These are phyloP conservation scores for Diaporthe australafricana DNA, from an alignment of 2,329 filamentous ascomycete species.

Conservation along the genomic window DNA sequence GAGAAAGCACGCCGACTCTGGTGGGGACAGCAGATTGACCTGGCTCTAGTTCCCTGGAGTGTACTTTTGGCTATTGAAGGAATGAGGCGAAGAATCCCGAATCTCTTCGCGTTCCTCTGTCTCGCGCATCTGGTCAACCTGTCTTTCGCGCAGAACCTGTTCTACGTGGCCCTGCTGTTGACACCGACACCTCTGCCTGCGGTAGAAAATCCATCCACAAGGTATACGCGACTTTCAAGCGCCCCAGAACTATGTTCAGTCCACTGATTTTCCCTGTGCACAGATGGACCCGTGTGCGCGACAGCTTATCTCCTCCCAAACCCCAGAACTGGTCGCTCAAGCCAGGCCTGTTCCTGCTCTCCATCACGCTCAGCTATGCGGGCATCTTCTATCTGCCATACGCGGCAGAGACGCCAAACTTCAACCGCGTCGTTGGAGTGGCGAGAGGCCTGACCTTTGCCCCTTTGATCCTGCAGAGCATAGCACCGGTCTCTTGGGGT, in stretches of 20 bases:
- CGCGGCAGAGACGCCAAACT: constrained; percentile 53
- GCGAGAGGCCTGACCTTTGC: constrained; percentile 55
- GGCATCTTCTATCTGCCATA: constrained; percentile 53
- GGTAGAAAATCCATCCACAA: constrained; percentile 45
- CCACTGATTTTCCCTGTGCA: neutral
- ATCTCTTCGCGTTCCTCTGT: constrained; percentile 66
- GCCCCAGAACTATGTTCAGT: neutral
- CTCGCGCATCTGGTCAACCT: constrained; percentile 70
- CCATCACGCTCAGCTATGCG: constrained; percentile 50
- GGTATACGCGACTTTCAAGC: constrained; percentile 37
- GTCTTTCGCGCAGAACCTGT: constrained; percentile 72
- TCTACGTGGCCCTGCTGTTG: constrained; percentile 69
- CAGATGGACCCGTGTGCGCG: constrained; percentile 44
- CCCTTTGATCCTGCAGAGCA: constrained; percentile 58
- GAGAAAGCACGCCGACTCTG: constrained; percentile 67
- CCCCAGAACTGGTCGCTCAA: constrained; percentile 57
- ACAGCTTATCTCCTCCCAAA: constrained; percentile 52
- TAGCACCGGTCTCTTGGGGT: constrained; percentile 63
- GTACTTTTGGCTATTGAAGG: constrained; percentile 70
- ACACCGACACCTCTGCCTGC: constrained; percentile 61
- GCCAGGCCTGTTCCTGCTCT: constrained; percentile 48
- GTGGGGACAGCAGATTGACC: constrained; percentile 72
- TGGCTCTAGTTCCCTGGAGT: constrained; percentile 65
- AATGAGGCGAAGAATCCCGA: constrained; percentile 65
- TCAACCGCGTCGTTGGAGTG: constrained; percentile 48